Conservation (phyloP, 192 early-diverging fungal species). For the Coemansia sp. region DNA sequence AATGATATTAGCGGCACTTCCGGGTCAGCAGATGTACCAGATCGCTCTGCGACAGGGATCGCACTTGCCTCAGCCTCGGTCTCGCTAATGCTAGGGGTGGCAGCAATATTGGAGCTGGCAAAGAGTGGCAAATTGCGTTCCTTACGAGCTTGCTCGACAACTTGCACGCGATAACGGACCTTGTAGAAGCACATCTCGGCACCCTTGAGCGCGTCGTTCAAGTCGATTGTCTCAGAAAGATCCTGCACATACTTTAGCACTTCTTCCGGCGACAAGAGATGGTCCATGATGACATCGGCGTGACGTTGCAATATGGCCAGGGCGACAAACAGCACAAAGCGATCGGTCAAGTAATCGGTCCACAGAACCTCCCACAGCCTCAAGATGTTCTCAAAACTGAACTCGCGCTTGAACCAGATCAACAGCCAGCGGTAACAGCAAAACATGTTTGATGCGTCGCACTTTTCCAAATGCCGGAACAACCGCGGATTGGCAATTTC, state of each 20-base stretch:
- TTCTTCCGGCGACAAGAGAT: conserved; percentile 86
- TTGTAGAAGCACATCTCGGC: conserved; percentile 75
- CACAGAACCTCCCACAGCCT: conserved; percentile 89
- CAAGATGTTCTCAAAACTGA: conserved; percentile 81
- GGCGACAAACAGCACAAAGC: conserved; percentile 94
- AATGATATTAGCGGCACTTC: conserved; percentile 50
- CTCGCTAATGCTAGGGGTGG: background rate
- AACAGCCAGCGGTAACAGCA: conserved; percentile 98
- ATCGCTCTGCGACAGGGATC: conserved; percentile 2
- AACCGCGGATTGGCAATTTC: conserved; percentile 87
- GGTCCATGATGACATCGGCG: conserved; percentile 75
- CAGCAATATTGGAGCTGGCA: background rate
- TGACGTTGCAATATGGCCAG: conserved; percentile 93
- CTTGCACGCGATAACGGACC: conserved; percentile 38
- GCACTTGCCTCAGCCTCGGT: background rate
- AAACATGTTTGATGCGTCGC: conserved; percentile 90
- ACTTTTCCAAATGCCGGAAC: conserved; percentile 75
- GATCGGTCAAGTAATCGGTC: conserved; percentile 69
- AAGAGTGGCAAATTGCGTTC: conserved; percentile 27
- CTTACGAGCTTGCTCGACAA: conserved; percentile 31
- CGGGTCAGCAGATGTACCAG: background rate
- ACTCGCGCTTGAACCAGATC: conserved; percentile 97
- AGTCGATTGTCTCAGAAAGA: conserved; percentile 71
- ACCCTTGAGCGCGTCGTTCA: conserved; percentile 75
- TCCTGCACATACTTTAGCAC: conserved; percentile 94